Base-by-base conservation (phyloP, 257 asterid species). In the Voacanga thouarsii region DNA sequence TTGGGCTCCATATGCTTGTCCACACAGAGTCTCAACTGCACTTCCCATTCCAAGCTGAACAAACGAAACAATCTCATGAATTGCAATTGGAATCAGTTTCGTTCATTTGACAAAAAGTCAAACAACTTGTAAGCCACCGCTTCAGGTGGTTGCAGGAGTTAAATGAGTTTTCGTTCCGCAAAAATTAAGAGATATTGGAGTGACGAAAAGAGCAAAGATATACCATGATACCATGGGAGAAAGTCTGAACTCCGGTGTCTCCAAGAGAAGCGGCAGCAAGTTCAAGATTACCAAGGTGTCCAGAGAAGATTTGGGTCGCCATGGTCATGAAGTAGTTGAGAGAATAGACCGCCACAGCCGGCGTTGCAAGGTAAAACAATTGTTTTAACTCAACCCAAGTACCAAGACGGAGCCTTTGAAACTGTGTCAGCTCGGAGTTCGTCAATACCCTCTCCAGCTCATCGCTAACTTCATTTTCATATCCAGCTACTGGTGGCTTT, bases 181-280 rank as follows among this genome's bases (percentile, higher is more conserved):
- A 33, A 33, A 33, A 33, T 33, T 2, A 33, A 33, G 37, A 33
- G 2, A 33, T 33, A 33, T 33, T 33, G 37, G 37, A 2, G 2
- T 33, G 37, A 33, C 1, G 37, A 75, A 28, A 33, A 4, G 24
- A 61, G 49, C 14, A 1, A 30, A 39, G 1, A 43, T 45, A 6
- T 75, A 80, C 83, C 83, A 80, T 80, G 23, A 80, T 76, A 33
- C 83, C 83, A 30, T 80, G 77, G 9, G 84, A 77, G 23, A 81
- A 81, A 63, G 74, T 74, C 59, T 81, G 84, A 60, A 81, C 74
- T 28, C 84, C 84, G 43, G 61, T 81, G 57, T 81, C 77, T 57
- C 84, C 80, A 49, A 81, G 80, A 26, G 83, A 80, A 44, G 83
- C 79, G 47, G 83, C 83, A 44, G 83, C 83, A 15, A 75, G 80